A percentile compares a stretch with the other conserved stretches of the same genome.
Evolutionary conservation across 2,329 filamentous ascomycete species (phyloP).

Genomic region (Monosporascus sp.): DNA sequence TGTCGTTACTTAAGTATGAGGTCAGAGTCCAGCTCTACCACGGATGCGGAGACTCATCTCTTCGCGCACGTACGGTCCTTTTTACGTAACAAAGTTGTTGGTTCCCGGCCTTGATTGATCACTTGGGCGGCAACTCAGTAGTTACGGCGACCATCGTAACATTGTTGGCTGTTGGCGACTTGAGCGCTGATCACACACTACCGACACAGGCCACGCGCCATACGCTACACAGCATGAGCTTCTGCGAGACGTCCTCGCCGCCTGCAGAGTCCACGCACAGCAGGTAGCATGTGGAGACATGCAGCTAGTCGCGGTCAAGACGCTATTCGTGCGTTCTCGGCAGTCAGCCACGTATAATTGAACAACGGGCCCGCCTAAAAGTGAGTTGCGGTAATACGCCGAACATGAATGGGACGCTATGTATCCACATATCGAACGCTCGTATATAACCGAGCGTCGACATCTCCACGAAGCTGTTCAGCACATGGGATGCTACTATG

Average conservation of each 20-base stretch:
- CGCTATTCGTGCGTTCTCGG: no score
- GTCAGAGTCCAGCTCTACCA: no score
- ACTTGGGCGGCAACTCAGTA: neutral
- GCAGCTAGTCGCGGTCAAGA: no score
- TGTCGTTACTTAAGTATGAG: no score
- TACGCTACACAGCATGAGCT: neutral
- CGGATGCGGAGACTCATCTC: no score
- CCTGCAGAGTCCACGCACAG: neutral
- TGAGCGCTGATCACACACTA: no score
- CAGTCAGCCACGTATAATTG: no score
- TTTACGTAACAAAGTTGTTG: no score
- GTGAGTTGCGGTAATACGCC: neutral
- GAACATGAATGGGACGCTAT: slow-evolving; percentile 5
- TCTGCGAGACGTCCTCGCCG: neutral
- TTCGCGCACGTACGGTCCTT: no score
- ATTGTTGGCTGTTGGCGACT: neutral
- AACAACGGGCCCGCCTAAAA: neutral
- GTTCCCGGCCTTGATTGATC: no score
- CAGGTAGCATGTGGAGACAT: no score
- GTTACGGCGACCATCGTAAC: neutral
- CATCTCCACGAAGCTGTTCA: slow-evolving; percentile 2
- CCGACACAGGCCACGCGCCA: neutral
- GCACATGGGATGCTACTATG: slow-evolving; percentile 1
- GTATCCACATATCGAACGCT: slow-evolving; percentile 2
- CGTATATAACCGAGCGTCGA: slow-evolving; percentile 4